These are phyloP conservation scores for Leptomonas pyrrhocoris DNA, from an alignment of 208 protist genomes.

Conservation along the genomic window DNA sequence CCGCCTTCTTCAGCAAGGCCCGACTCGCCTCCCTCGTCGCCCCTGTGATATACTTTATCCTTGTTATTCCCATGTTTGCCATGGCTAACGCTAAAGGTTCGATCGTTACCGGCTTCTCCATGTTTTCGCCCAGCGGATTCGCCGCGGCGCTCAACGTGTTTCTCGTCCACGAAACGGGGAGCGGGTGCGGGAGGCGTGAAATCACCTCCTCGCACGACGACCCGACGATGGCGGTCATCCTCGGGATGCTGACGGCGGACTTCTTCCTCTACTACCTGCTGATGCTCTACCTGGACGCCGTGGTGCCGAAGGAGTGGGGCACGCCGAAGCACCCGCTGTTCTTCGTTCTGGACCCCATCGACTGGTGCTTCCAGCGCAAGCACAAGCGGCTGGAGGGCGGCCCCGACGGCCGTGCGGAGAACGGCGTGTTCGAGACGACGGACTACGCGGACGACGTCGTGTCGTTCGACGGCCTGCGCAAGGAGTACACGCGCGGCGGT, in stretches of 20 bases:
- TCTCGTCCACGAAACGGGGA: constrained; percentile 38
- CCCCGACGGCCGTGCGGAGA: constrained; percentile 21
- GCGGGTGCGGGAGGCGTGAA: constrained; percentile 35
- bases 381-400: constrained; percentile 25
- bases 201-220: constrained; percentile 18
- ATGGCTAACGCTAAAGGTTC: constrained; percentile 29
- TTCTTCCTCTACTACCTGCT: constrained; percentile 64
- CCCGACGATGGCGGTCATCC: constrained; percentile 26
- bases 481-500: constrained; percentile 46
- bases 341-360: constrained; percentile 52
- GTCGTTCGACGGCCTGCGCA: constrained; percentile 38
- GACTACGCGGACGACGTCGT: constrained; percentile 29
- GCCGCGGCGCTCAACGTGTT: constrained; percentile 35
- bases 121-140: constrained; percentile 57
- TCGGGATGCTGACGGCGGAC: constrained; percentile 48
- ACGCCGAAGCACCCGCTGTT: constrained; percentile 66
- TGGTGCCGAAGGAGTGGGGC: constrained; percentile 59
- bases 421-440: constrained; percentile 46
- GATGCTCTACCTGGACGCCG: constrained; percentile 65
- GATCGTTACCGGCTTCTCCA: constrained; percentile 29
- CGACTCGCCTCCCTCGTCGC: constrained; percentile 54
- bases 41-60: constrained; percentile 76
- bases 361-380: constrained; percentile 3
- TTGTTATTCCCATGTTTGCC: constrained; percentile 53
- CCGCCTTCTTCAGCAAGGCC: too few relatives aligned